These are phyloP conservation scores for Ustilago curta DNA, from an alignment of 1,284 basidiomycete species.

Conservation along the genomic window DNA sequence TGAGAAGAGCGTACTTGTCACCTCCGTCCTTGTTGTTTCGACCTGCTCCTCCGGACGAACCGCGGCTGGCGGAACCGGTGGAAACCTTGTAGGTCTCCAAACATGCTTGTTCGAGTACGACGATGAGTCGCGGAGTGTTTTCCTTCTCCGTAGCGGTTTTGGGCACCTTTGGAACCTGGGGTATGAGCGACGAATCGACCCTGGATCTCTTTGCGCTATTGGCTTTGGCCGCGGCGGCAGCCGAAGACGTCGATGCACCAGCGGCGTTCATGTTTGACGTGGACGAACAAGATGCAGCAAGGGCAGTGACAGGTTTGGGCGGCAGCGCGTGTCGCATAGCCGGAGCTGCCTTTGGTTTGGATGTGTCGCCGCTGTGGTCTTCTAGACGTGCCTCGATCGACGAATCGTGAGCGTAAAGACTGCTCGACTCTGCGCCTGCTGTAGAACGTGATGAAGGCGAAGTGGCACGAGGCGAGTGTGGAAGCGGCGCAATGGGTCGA, in stretches of 20 bases:
- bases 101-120: constrained; percentile 92
- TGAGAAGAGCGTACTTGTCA: constrained; percentile 94
- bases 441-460: constrained; percentile 32
- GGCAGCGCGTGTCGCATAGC: constrained; percentile 56
- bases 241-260: constrained; percentile 17
- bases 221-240: constrained; percentile 36
- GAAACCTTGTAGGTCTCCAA: constrained; percentile 93
- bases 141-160: constrained; percentile 64
- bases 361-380: constrained; percentile 18
- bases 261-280: constrained; percentile 9
- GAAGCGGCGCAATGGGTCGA: constrained; percentile 50
- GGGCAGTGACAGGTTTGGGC: constrained; percentile 52
- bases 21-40: constrained; percentile 57
- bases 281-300: constrained; percentile 18
- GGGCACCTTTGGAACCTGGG: constrained; percentile 64
- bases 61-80: constrained; percentile 70
- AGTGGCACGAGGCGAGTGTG: constrained; percentile 36
- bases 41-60: constrained; percentile 71
- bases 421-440: constrained; percentile 9
- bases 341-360: constrained; percentile 10
- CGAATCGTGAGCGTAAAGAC: neutral
- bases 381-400: constrained; percentile 18
- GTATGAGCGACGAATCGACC: constrained; percentile 63
- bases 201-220: constrained; percentile 58
- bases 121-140: constrained; percentile 75